These are phyloP conservation scores for Chlorella variabilis DNA, from an alignment of 163 green algal species.

Conservation along the genomic window DNA sequence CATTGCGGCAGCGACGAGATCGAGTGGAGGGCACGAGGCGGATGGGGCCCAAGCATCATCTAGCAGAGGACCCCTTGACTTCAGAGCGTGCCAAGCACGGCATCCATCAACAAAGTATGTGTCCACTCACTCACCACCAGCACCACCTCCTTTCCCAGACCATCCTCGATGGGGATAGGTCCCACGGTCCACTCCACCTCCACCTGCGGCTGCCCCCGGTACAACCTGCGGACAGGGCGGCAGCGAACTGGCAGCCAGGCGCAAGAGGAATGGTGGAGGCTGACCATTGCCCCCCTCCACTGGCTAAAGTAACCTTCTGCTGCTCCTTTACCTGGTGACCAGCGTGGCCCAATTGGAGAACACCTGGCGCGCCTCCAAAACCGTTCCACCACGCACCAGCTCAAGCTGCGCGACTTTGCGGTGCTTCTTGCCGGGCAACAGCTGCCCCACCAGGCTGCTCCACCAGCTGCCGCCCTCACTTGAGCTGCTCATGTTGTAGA, in stretches of 20 bases:
- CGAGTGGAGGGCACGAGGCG: too few relatives aligned
- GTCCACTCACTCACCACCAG: conserved; percentile 38
- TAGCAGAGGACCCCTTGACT: neutral
- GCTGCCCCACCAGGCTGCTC: neutral
- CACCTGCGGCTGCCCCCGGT: conserved; percentile 49
- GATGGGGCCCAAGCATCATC: neutral
- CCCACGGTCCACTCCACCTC: conserved; percentile 89
- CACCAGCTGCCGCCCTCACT: neutral
- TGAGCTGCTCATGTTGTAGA: conserved; percentile 6
- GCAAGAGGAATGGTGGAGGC: neutral
- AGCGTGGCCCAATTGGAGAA: conserved; percentile 60
- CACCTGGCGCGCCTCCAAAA: conserved; percentile 70
- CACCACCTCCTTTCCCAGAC: conserved; percentile 74
- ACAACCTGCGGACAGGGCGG: conserved; percentile 50
- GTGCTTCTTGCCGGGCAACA: neutral
- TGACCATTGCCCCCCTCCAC: neutral
- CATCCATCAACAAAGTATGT: neutral
- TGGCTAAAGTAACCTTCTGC: neutral
- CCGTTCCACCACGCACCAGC: conserved; percentile 54
- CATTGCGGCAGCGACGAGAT: conserved; percentile 2
- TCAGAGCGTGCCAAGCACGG: neutral
- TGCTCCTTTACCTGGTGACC: conserved; percentile 26
- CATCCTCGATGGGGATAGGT: conserved; percentile 73
- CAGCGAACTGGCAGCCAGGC: too few relatives aligned
- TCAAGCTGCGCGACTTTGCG: conserved; percentile 24